Evolutionary conservation across 2,329 filamentous ascomycete genomes (phyloP).

Genomic region (Talaromyces islandicus): DNA sequence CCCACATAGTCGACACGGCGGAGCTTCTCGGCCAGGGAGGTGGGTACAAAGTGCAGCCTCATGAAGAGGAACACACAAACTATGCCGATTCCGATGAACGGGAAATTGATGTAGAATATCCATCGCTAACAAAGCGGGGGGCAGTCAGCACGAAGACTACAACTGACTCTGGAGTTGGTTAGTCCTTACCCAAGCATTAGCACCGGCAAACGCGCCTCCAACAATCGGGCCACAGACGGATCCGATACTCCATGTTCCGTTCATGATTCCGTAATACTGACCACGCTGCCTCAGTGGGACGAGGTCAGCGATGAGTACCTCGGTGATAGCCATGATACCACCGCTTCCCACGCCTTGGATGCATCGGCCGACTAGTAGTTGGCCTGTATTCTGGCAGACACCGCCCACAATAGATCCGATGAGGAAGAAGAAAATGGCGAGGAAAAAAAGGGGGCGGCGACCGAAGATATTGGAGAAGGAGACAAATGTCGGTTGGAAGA

Average conservation of each 20-base stretch:
- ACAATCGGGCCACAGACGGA: constrained; percentile 43
- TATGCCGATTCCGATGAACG: constrained; percentile 18
- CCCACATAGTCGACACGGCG: constrained; percentile 25
- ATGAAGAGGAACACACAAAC: constrained; percentile 21
- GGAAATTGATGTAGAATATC: constrained; percentile 29
- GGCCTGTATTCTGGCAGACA: constrained; percentile 35
- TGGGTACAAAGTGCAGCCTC: constrained; percentile 45
- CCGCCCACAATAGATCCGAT: constrained; percentile 51
- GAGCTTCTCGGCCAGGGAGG: constrained; percentile 26
- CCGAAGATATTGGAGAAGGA: constrained; percentile 51
- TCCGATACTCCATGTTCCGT: constrained; percentile 28
- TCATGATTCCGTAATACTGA: constrained; percentile 22
- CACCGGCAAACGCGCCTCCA: constrained; percentile 21
- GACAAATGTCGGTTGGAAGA: constrained; percentile 46
- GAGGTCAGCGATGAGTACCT: constrained; percentile 43
- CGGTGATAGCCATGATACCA: constrained; percentile 37
- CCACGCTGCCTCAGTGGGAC: constrained; percentile 34
- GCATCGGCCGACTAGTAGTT: constrained; percentile 51
- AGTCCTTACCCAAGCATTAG: constrained; percentile 19
- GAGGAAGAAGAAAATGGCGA: constrained; percentile 42
- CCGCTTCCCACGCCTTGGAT: constrained; percentile 50
- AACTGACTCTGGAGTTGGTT: constrained; percentile 55
- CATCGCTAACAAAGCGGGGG: constrained; percentile 38
- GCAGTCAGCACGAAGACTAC: constrained; percentile 40
- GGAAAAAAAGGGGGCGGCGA: constrained; percentile 37